A percentile compares a stretch with the other conserved stretches of the same genome.
Conservation (phyloP, 495 filamentous ascomycete species). For the Ramalina intermedia region DNA sequence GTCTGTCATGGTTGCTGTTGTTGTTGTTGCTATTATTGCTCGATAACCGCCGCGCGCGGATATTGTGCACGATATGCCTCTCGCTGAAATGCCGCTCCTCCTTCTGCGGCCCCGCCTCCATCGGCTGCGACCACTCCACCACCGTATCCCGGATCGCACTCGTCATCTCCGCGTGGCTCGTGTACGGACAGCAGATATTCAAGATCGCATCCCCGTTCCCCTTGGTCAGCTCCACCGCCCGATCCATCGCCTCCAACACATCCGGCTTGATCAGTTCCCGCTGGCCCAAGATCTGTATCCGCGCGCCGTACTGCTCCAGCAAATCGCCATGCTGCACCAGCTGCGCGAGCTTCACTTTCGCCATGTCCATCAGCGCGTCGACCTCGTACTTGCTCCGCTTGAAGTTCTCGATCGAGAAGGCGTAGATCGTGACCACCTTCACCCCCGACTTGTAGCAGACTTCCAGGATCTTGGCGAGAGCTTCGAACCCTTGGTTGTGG, state of each 20-base stretch:
- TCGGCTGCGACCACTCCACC: constrained; percentile 58
- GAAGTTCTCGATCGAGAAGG: constrained; percentile 98
- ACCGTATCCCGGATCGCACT: constrained; percentile 81
- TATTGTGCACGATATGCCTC: constrained; percentile 70
- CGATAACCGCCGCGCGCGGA: constrained; percentile 43
- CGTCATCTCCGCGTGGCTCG: constrained; percentile 89
- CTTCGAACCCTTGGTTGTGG: constrained; percentile 93
- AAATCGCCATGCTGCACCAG: constrained; percentile 86
- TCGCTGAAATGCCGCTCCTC: constrained; percentile 66
- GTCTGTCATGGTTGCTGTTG: neutral
- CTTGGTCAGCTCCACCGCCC: constrained; percentile 66
- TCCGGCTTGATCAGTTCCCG: constrained; percentile 67
- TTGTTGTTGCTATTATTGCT: constrained; percentile 3
- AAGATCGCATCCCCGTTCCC: constrained; percentile 70
- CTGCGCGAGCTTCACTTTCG: constrained; percentile 82
- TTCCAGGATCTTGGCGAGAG: constrained; percentile 84
- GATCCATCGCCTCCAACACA: constrained; percentile 74
- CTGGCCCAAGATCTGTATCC: constrained; percentile 70
- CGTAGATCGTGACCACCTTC: constrained; percentile 91
- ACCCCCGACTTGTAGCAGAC: constrained; percentile 94
- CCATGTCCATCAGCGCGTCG: constrained; percentile 94
- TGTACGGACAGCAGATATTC: constrained; percentile 97
- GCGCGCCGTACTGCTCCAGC: constrained; percentile 81
- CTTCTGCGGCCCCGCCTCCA: constrained; percentile 20
- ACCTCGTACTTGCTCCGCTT: constrained; percentile 97